Evolutionary conservation across 768 basidiomycete genomes (phyloP).

Genomic region (Lactifluus pinguis): DNA sequence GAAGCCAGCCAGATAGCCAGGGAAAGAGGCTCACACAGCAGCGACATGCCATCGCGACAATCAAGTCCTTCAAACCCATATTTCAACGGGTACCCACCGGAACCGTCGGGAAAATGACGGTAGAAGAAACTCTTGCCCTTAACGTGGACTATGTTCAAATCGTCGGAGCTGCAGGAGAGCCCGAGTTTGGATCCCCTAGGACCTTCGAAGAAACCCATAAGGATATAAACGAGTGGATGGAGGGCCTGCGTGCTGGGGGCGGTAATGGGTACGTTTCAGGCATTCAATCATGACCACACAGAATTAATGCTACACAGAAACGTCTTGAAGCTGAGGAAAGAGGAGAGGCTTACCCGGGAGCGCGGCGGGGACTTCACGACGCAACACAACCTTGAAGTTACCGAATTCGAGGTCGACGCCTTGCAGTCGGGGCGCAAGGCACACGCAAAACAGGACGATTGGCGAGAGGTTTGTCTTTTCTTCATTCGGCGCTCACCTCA

Average conservation of each 20-base stretch:
- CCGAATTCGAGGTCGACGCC: background rate
- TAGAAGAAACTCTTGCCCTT: constrained; percentile 38
- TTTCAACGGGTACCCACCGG: constrained; percentile 45
- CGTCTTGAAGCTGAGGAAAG: constrained; percentile 38
- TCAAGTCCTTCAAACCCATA: constrained; percentile 43
- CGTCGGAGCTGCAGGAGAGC: constrained; percentile 38
- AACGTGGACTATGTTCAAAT: constrained; percentile 38
- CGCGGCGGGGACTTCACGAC: constrained; percentile 1
- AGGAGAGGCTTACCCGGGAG: constrained; percentile 19
- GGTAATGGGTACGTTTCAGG: constrained; percentile 47
- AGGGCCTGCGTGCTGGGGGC: constrained; percentile 46
- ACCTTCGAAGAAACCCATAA: constrained; percentile 34
- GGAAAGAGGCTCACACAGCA: constrained; percentile 33
- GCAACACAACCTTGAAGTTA: background rate
- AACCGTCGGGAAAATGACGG: constrained; percentile 32
- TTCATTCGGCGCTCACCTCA: background rate
- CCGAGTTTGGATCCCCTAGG: constrained; percentile 42
- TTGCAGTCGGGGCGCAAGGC: background rate
- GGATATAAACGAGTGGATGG: constrained; percentile 42
- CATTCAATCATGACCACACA: background rate
- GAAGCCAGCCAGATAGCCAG: constrained; percentile 21
- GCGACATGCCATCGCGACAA: constrained; percentile 37
- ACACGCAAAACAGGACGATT: background rate
- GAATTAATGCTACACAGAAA: constrained; percentile 27
- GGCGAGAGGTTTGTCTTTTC: constrained; percentile 5